Base-by-base conservation (phyloP, 805 yeast genomes). In the Metschnikowia aberdeeniae region DNA sequence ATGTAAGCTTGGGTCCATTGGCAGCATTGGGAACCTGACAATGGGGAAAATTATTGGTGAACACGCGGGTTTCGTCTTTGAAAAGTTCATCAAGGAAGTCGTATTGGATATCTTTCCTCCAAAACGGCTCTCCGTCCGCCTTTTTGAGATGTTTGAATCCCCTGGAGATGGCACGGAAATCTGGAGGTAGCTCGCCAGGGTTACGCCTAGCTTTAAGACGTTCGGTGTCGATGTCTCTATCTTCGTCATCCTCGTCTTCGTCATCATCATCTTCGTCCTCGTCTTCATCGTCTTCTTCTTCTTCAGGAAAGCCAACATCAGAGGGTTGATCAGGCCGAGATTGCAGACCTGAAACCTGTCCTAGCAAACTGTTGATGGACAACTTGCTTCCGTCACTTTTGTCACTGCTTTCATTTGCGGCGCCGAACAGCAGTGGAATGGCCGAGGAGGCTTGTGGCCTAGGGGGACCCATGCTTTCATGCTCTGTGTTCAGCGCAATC, bases 51-150 rank as follows among this genome's bases (percentile, higher is more conserved):
- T 78, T 75, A 55, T 84, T 84, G 11, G 83, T 80, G 65, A 92
- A 92, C 2, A 86, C 87, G 31, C 75, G 66, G 35, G 75, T 66
- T 26, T 75, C 70, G 59, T 89, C 84, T 55, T 76, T 72, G 57
- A 92, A 85, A 8, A 92, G 64, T 24, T 71, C 69, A 39, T 73
- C 68, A 44, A 92, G 67, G 53, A 90, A 87, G 53, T 84, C 89
- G 63, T 82, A 86, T 63, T 89, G 97, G 45, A 92, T 84, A 57
- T 92, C 98, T 44, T 69, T 76, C 40, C 98, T 74, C 85, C 93
- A 86, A 47, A 90, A 81, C 17, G 96, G 95, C 57, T 86, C 95
- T 5, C 98, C 97, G 59, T 92, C 98, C 14, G 81, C 75, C 60
- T 90, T 92, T 64, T 92, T 92, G 55, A 92, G 63, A 62, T 84